Evolutionary conservation across 352 stramenopile genomes (phyloP), one percentile per base, ranked within the genome.

Genomic region (Elongisporangium undulatum): DNA sequence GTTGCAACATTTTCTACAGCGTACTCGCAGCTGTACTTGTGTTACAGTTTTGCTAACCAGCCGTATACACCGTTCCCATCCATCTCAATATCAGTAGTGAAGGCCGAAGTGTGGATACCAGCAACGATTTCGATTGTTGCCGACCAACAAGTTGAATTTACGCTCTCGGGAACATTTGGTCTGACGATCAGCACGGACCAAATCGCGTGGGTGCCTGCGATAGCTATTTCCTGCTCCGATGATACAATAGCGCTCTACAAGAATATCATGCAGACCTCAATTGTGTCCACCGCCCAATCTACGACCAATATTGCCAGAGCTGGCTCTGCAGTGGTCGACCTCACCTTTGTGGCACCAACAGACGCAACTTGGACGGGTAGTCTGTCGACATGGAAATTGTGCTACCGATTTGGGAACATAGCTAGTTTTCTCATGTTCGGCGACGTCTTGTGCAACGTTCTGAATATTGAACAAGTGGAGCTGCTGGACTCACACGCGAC

Each of bases 11-110:
- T 0, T 26, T 61, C 1, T 84, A 87, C 53, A 20, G 57, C 2
- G 56, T 82, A 77, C 58, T 55, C 68, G 0, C 65, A 69, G 21
- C 59, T 89, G 16, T 69, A 60, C 21, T 54, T 90, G 8, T 90
- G 81, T 52, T 90, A 89, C 49, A 90, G 81, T 49, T 90, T 89
- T 59, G 63, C 75, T 34, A 61, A 67, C 2, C 76, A 90, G 39
- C 78, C 76, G 4, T 89, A 86, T n/a, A 58, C 69, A n/a, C 55
- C 81, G 2, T 87, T 87, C 56, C 39, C 58, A 5, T 58, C 48
- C 0, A 63, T 88, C 21, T 58, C 61, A 7, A 51, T 87, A 0
- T 53, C 66, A 0, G 75, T 84, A 0, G 73, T 73, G 0, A 70
- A 69, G 22, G 69, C 75, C 0, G 77, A 90, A 2, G 72, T 90